Evolutionary conservation across 2,329 filamentous ascomycete genomes (phyloP), one percentile per base, ranked within the genome.

Genomic region (Pseudopyrenochaeta lycopersici): DNA sequence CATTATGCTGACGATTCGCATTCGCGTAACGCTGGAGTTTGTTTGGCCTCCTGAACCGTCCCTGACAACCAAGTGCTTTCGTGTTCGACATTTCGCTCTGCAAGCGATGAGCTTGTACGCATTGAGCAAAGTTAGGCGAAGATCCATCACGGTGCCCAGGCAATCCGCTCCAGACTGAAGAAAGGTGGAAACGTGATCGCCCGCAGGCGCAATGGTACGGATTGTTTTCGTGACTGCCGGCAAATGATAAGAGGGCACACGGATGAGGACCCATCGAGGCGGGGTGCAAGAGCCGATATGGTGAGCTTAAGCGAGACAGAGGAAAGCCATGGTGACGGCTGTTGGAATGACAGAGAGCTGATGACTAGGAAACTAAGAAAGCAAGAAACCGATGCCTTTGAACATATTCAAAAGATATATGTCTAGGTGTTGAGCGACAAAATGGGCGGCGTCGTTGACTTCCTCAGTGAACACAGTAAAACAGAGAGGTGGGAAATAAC

Each of bases 71-170:
- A 27, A 27, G 23, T 27, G 23, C 30, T n/a, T 31, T 29, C 4
- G 21, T 27, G 39, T 43, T 33, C 6, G 29, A 35, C 30, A 38
- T 29, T 3, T 18, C 21, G 42, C 21, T 27, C 15, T 7, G 12
- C n/a, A 32, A 20, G 32, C 44, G 44, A 46, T 32, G 30, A 36
- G 49, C 60, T 59, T 63, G 52, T n/a, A 49, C 54, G 38, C 49
- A 46, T 62, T 27, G 15, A 41, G 58, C 15, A 35, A 38, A 56
- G 7, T 21, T 62, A 58, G 44, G 52, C 58, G 58, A 64, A 31
- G 14, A 29, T 15, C 21, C 21, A 15, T 29, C 10, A 29, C 12
- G 27, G 27, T 7, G 21, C 33, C 5, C 29, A 35, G 29, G n/a
- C 23, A 30, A 30, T 35, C 38, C 14, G 27, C 42, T 45, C 35